Evolutionary conservation across 768 basidiomycete genomes (phyloP).

Genomic region (Exidia glandulosa): DNA sequence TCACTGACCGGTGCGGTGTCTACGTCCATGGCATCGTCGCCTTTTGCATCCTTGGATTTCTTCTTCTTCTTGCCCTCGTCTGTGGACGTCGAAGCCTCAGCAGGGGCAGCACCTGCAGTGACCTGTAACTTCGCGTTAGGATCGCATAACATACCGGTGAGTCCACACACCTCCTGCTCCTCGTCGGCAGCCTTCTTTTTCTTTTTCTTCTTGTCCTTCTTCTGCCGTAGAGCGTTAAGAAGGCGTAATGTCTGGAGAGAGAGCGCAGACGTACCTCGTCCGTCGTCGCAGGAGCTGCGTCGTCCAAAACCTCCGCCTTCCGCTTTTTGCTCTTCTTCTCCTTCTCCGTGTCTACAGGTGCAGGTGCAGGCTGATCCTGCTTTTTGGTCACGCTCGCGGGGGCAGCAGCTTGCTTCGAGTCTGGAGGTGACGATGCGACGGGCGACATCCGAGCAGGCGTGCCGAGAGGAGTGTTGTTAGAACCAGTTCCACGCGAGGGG

Average conservation of each 20-base stretch:
- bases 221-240: not conserved
- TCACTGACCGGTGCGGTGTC: not conserved
- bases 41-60: slow-evolving; percentile 18
- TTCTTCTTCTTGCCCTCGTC: slow-evolving; percentile 24
- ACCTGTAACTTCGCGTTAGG: not conserved
- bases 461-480: slow-evolving; percentile 65
- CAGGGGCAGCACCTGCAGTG: not conserved
- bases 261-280: not conserved
- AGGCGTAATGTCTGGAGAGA: not conserved
- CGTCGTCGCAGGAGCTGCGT: not conserved
- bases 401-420: not conserved
- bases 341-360: slow-evolving; percentile 5
- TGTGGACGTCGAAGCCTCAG: slow-evolving; percentile 2
- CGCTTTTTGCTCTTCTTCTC: slow-evolving; percentile 7
- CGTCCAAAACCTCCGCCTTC: slow-evolving; percentile 4
- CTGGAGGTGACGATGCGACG: not conserved
- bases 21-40: not conserved
- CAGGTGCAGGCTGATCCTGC: slow-evolving; percentile 3
- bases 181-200: slow-evolving; percentile 13
- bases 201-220: slow-evolving; percentile 11
- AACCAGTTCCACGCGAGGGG: slow-evolving; percentile 36
- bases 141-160: not conserved
- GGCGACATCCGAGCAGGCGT: slow-evolving; percentile 41
- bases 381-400: not conserved
- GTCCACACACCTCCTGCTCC: not conserved